Evolutionary conservation across 1,139 yeast species (phyloP), one percentile per base, ranked within the genome.

Genomic region (Scheffersomyces titani): DNA sequence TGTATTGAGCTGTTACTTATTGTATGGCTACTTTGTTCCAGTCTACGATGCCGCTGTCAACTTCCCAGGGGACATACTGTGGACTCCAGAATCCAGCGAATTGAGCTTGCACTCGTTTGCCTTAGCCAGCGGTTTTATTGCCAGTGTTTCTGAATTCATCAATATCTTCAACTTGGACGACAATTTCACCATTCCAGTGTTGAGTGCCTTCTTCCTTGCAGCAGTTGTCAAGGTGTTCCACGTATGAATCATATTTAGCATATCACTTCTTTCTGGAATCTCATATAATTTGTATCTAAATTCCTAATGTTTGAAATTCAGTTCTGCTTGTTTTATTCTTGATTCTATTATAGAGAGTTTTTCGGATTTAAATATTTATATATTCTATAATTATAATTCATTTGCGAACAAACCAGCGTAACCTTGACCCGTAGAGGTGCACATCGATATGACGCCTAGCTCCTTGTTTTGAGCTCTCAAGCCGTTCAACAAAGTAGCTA

Each of bases 181-280:
- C 70, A 94, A 94, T 71, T 84, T 96, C 66, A 92, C 98, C 53
- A 93, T 94, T 58, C 99, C 99, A 3, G 92, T 91, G 0, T 70
- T 92, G 52, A 87, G 97, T 49, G 89, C 96, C 7, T 70, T 81
- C 13, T 84, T 89, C 64, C 77, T 92, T 59, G 80, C 78, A 65
- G 72, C 71, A 36, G 76, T 83, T 19, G 81, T 86, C 49, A 62
- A 63, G 55, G 57, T 53, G 19, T 53, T 58, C 40, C 56, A 56
- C 24, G 50, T 57, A 18, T 57, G 52, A 48, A 22, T 19, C 40
- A 30, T 30, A 46, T 16, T 46, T 46, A 46, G 48, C 21, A 20
- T 46, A 18, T 46, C 9, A 16, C 22, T 46, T 19, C 22, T 46
- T 46, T 20, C 48, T 46, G 20, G 16, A 19, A 46, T 46, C 11